Conservation (phyloP, 768 basidiomycete genomes). For the Tulasnella sp. region DNA sequence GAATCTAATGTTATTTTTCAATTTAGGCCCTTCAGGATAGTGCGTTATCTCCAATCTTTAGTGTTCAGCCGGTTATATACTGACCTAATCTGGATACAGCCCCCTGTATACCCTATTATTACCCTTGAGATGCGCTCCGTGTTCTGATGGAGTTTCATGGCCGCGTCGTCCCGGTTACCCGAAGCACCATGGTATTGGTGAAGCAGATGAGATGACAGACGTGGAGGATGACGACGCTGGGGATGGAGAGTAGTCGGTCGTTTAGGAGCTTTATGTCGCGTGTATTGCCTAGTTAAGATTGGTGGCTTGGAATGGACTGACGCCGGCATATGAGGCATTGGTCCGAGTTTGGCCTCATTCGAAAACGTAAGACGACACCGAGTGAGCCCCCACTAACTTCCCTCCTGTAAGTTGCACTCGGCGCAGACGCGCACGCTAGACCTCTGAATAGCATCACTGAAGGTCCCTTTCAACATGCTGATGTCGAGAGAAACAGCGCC, state of each 20-base stretch:
- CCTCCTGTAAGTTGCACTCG: not conserved
- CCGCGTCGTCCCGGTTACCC: conserved; percentile 63
- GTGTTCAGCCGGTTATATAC: not conserved
- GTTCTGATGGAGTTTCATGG: conserved; percentile 82
- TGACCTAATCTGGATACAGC: conserved; percentile 40
- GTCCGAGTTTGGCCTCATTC: not conserved
- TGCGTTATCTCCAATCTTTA: conserved; percentile 41
- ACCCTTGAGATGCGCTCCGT: conserved; percentile 73
- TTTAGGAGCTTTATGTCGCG: not conserved
- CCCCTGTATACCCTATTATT: conserved; percentile 74
- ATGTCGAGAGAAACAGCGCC: not conserved
- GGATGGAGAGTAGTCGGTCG: not conserved
- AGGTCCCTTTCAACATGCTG: not conserved
- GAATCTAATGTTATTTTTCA: conserved; percentile 85
- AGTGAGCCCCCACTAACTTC: not conserved
- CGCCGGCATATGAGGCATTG: not conserved
- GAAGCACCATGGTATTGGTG: conserved; percentile 57
- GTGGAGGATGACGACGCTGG: conserved; percentile 45
- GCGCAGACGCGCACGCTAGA: not conserved
- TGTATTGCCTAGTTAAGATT: not conserved
- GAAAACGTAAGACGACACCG: not conserved
- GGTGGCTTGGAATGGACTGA: not conserved
- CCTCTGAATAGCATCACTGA: not conserved
- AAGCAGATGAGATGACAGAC: conserved; percentile 84
- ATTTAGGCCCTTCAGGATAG: conserved; percentile 76